Evolutionary conservation across 148 eudicot genomes (phyloP).

Genomic region (Rhododendron simsii): DNA sequence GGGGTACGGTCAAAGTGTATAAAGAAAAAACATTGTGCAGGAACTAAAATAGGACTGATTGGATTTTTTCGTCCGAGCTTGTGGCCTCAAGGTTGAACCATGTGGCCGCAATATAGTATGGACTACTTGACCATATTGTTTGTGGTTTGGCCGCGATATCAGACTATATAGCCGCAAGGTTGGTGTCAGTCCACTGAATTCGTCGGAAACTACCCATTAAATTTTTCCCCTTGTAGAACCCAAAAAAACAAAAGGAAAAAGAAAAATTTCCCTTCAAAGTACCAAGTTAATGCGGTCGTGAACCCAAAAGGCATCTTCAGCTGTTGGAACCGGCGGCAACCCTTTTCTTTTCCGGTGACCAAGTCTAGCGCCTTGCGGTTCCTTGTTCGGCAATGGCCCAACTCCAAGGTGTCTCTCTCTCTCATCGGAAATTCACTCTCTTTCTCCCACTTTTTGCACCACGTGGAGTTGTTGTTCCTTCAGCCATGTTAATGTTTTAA

Average conservation of each 20-base stretch:
- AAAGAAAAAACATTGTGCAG: not conserved
- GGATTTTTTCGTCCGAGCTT: too few relatives aligned
- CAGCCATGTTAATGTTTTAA: not conserved
- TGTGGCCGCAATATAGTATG: too few relatives aligned
- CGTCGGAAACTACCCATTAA: too few relatives aligned
- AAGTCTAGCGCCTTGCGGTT: not conserved
- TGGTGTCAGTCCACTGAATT: too few relatives aligned
- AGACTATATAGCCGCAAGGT: too few relatives aligned
- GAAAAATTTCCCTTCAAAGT: too few relatives aligned
- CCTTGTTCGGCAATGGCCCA: not conserved
- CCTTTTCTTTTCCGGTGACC: not conserved
- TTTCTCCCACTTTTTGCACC: not conserved
- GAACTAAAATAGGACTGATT: not conserved
- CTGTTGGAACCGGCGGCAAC: not conserved
- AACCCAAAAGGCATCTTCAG: not conserved
- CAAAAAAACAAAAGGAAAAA: too few relatives aligned
- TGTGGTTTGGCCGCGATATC: too few relatives aligned
- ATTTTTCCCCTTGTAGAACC: too few relatives aligned
- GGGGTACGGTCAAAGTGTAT: not conserved
- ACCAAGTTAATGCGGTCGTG: too few relatives aligned
- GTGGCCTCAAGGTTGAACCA: too few relatives aligned
- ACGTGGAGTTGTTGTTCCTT: not conserved
- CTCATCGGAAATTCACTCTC: not conserved
- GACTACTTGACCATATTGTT: too few relatives aligned
- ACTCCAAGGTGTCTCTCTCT: not conserved